Evolutionary conservation across 164 flowering plant genomes (phyloP), one percentile per base, ranked within the genome.

Genomic region (Vitis rotundifolia): DNA sequence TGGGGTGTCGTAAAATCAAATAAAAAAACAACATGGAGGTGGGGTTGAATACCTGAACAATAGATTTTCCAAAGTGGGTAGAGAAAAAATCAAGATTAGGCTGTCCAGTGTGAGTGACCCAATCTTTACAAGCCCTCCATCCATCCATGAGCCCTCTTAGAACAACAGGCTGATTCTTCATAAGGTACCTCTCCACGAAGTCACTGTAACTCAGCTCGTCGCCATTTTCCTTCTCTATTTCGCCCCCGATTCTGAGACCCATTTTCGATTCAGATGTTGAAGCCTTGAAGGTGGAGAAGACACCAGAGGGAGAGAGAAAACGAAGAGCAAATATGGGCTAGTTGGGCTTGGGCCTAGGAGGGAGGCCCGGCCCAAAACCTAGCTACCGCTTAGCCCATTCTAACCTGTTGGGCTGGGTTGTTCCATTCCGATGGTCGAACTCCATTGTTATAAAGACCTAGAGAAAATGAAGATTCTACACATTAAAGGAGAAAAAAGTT

Each of bases 111-210:
- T 66, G 68, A 13, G 73, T 67, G 68, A 87, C 97, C 99, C 99
- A 95, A 69, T 93, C 97, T 50, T 58, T 73, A 78, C 90, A 88
- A 75, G 98, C 93, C 69, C 79, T 80, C 98, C 99, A 95, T 70
- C 78, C 89, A 67, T 86, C 90, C 93, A 87, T 91, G 1, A 95
- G 71, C 61, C 91, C 93, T 2, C 96, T 91, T 3, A 95, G 59
- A 64, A 93, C 82, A 47, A 91, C 94, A 13, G 99, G 99, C 50
- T 83, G 77, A 70, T 93, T 91, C 71, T 82, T 85, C 70, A 66
- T 66, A 22, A 93, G 67, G 78, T 80, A 91, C 19, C 70, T 85
- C 61, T 86, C 80, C 49, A 70, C 93, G 60, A 95, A 95, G 16
- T 90, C 89, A 19, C 60, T 66, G 77, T 93, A 95, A 64, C 79